phyloP scores from a whole-genome alignment of 495 filamentous ascomycete species.

The Sordaria brevicollis region DNA sequence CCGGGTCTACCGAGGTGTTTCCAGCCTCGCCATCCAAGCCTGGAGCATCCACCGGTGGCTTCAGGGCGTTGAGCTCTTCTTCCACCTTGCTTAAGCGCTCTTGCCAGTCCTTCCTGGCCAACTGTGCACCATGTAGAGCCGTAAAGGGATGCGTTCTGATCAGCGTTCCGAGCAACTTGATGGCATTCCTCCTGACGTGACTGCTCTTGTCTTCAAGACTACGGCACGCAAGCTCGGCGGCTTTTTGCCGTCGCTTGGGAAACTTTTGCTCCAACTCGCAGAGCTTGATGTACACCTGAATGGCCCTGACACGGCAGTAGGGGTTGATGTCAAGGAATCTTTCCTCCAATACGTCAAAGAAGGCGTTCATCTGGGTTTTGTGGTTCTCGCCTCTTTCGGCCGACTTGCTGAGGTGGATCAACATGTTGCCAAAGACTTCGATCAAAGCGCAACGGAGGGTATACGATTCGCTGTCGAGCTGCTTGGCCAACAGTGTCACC shows the following conservation, averaged over 20 bases:
- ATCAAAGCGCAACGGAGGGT: slow-evolving; percentile 87
- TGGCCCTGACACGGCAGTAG: slow-evolving; percentile 83
- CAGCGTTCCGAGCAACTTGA: slow-evolving; percentile 79
- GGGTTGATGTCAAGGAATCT: slow-evolving; percentile 95
- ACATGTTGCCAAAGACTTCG: slow-evolving; percentile 97
- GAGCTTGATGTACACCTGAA: slow-evolving; percentile 87
- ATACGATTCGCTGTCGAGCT: slow-evolving; percentile 95
- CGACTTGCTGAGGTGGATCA: slow-evolving; percentile 79
- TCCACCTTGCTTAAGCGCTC: slow-evolving; percentile 69
- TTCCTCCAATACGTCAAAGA: slow-evolving; percentile 94
- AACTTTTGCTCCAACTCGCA: slow-evolving; percentile 92
- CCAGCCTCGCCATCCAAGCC: slow-evolving; percentile 55
- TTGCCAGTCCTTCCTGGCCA: slow-evolving; percentile 77
- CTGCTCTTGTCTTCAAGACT: slow-evolving; percentile 97
- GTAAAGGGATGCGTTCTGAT: slow-evolving; percentile 91
- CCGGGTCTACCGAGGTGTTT: slow-evolving; percentile 54
- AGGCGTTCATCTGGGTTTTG: slow-evolving; percentile 88
- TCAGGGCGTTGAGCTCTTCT: slow-evolving; percentile 66
- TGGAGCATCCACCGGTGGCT: slow-evolving; percentile 67
- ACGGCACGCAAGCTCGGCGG: slow-evolving; percentile 71
- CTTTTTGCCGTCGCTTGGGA: slow-evolving; percentile 78
- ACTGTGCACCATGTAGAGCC: slow-evolving; percentile 79
- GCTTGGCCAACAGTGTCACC: slow-evolving; percentile 86
- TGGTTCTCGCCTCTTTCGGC: slow-evolving; percentile 83
- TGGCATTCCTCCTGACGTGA: slow-evolving; percentile 88